A percentile compares a stretch with the other conserved stretches of the same genome.
Conservation (phyloP, 2,329 filamentous ascomycete genomes). For the Bretziella fagacearum region DNA sequence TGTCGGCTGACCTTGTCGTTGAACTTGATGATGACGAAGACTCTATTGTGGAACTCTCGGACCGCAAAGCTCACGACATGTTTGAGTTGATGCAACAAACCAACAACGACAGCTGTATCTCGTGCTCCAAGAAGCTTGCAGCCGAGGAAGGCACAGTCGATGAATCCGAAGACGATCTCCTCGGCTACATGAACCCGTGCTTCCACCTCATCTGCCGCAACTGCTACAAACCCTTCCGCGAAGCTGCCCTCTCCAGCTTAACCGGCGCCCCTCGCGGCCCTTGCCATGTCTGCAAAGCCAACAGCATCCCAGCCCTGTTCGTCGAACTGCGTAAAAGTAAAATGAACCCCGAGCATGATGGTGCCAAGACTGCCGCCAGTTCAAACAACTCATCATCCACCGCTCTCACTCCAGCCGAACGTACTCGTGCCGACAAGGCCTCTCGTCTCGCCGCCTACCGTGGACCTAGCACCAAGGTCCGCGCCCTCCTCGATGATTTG, state of each 20-base stretch:
- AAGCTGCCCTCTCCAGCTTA: slow-evolving; percentile 29
- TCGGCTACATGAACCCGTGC: slow-evolving; percentile 72
- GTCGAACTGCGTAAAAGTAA: slow-evolving; percentile 50
- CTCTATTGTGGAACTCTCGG: slow-evolving; percentile 39
- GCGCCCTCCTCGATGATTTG: slow-evolving; percentile 61
- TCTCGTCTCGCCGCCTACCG: slow-evolving; percentile 42
- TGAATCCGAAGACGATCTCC: slow-evolving; percentile 43
- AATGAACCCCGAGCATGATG: slow-evolving; percentile 39
- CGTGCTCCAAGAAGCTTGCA: slow-evolving; percentile 50
- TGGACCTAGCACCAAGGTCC: slow-evolving; percentile 85
- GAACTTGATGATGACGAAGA: slow-evolving; percentile 67
- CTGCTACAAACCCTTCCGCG: slow-evolving; percentile 48
- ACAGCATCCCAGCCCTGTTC: slow-evolving; percentile 43
- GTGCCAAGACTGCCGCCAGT: slow-evolving; percentile 25
- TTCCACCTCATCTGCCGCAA: slow-evolving; percentile 67
- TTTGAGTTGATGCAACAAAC: slow-evolving; percentile 72
- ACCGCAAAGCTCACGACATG: slow-evolving; percentile 68
- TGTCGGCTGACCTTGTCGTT: too few species aligned
- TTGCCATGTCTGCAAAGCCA: slow-evolving; percentile 53
- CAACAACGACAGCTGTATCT: slow-evolving; percentile 54
- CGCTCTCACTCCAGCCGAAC: slow-evolving; percentile 17
- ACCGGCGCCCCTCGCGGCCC: slow-evolving; percentile 26
- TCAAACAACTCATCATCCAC: slow-evolving; percentile 9
- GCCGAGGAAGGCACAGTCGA: slow-evolving; percentile 37
- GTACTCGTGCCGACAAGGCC: slow-evolving; percentile 9